A percentile compares a stretch with the other conserved stretches of the same genome.
phyloP scores from a whole-genome alignment of 1,139 yeast genomes.

The Komagataea norvegica region DNA sequence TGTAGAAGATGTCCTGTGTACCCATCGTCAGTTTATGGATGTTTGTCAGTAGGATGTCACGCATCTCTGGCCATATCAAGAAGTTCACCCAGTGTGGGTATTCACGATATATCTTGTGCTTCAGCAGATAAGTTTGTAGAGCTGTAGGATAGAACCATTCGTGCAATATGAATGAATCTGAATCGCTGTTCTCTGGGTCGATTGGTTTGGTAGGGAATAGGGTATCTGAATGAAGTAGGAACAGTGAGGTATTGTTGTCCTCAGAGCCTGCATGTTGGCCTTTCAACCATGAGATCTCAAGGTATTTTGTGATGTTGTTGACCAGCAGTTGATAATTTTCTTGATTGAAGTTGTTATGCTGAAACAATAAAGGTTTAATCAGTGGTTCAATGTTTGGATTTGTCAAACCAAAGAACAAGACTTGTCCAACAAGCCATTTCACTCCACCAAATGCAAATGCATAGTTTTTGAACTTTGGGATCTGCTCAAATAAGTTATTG shows the following conservation, averaged over 20 bases:
- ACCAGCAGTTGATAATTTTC: constrained; percentile 5
- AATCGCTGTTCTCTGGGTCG: background rate
- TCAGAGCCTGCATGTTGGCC: constrained; percentile 5
- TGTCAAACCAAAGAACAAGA: constrained; percentile 10
- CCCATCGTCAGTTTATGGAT: constrained; percentile 8
- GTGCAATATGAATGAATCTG: constrained; percentile 10
- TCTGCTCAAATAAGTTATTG: constrained; percentile 12
- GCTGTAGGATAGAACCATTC: constrained; percentile 15
- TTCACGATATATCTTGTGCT: constrained; percentile 5
- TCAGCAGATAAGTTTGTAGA: constrained; percentile 11
- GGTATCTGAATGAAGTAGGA: constrained; percentile 6
- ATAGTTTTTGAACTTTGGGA: constrained; percentile 13
- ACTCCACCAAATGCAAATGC: constrained; percentile 17
- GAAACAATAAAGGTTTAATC: constrained; percentile 12
- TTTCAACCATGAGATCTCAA: constrained; percentile 13
- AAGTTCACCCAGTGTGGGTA: constrained; percentile 17
- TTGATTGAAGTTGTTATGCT: constrained; percentile 8
- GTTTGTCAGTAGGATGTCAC: constrained; percentile 10
- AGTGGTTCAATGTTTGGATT: constrained; percentile 11
- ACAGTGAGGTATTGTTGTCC: constrained; percentile 5
- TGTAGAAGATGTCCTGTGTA: constrained; percentile 9
- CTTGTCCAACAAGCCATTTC: constrained; percentile 16
- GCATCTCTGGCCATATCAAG: constrained; percentile 15
- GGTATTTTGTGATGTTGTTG: constrained; percentile 8
- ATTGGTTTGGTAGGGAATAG: constrained; percentile 3